A percentile compares a stretch with the other conserved stretches of the same genome.
Evolutionary conservation across 805 yeast species (phyloP).

Genomic region (Wickerhamiella musiphila): DNA sequence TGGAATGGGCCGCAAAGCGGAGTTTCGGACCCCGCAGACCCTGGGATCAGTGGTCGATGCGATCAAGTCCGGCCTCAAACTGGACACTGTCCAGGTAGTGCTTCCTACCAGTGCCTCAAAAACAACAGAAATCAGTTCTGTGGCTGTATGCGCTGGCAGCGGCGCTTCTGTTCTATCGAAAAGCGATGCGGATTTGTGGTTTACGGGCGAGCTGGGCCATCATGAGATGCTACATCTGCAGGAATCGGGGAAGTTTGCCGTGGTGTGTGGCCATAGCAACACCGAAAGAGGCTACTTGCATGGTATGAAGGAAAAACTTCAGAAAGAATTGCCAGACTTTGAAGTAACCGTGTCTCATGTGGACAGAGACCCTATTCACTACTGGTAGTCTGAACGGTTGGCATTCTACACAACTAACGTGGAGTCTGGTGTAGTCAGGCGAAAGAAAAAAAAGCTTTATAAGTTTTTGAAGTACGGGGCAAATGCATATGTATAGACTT

Average conservation of each 20-base stretch:
- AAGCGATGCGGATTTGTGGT: conserved; percentile 46
- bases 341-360: conserved; percentile 32
- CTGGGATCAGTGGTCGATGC: conserved; percentile 30
- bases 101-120: conserved; percentile 16
- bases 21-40: conserved; percentile 27
- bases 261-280: conserved; percentile 78
- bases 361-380: conserved; percentile 49
- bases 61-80: conserved; percentile 36
- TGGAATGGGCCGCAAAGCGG: conserved; percentile 70
- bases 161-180: conserved; percentile 58
- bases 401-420: not conserved
- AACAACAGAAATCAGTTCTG: conserved; percentile 27
- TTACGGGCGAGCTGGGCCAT: conserved; percentile 89
- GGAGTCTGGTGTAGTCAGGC: not conserved
- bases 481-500: not conserved
- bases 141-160: conserved; percentile 93
- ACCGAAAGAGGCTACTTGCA: conserved; percentile 75
- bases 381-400: conserved; percentile 13
- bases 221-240: conserved; percentile 65
- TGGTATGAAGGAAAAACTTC: conserved; percentile 34
- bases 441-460: no score
- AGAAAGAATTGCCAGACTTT: conserved; percentile 25
- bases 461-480: not conserved
- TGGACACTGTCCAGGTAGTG: conserved; percentile 50
- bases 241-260: conserved; percentile 55